phyloP scores from a whole-genome alignment of 2,329 filamentous ascomycete species.

The Fusarium sororula region DNA sequence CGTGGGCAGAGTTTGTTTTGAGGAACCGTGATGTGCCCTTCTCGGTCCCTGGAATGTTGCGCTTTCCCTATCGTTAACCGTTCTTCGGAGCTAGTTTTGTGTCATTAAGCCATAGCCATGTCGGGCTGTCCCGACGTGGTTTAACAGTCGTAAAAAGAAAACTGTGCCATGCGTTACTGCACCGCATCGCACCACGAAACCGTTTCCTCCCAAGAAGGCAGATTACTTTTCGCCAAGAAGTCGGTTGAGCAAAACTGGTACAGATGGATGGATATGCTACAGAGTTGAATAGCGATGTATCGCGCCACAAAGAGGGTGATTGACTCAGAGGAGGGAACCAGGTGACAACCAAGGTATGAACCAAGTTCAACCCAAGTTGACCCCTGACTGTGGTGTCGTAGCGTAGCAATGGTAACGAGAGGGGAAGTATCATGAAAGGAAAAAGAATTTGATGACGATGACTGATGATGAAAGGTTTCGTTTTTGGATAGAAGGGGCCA shows the following conservation, averaged over 20 bases:
- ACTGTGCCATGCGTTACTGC: conserved; percentile 28
- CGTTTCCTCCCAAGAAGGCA: conserved; percentile 24
- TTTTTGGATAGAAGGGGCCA: conserved; percentile 16
- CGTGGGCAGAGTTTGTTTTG: conserved; percentile 42
- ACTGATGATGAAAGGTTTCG: conserved; percentile 33
- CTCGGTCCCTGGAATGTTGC: conserved; percentile 34
- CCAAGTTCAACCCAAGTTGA: conserved; percentile 10
- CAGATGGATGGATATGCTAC: conserved; percentile 35
- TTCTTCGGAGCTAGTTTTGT: conserved; percentile 30
- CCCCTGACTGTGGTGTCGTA: conserved; percentile 5
- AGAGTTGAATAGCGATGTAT: conserved; percentile 27
- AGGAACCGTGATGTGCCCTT: conserved; percentile 44
- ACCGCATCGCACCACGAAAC: conserved; percentile 16
- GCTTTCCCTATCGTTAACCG: conserved; percentile 34
- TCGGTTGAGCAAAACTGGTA: conserved; percentile 30
- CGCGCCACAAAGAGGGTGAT: conserved; percentile 35
- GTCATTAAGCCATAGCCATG: conserved; percentile 41
- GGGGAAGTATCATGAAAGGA: conserved; percentile 39
- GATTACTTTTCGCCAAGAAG: conserved; percentile 27
- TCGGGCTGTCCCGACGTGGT: conserved; percentile 31
- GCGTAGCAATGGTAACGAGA: conserved; percentile 36
- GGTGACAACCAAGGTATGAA: conserved; percentile 13
- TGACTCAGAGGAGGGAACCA: conserved; percentile 24
- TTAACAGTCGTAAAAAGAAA: conserved; percentile 37
- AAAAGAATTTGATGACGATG: conserved; percentile 35